Conservation (phyloP, 495 filamentous ascomycete species). For the Viridothelium virens region DNA sequence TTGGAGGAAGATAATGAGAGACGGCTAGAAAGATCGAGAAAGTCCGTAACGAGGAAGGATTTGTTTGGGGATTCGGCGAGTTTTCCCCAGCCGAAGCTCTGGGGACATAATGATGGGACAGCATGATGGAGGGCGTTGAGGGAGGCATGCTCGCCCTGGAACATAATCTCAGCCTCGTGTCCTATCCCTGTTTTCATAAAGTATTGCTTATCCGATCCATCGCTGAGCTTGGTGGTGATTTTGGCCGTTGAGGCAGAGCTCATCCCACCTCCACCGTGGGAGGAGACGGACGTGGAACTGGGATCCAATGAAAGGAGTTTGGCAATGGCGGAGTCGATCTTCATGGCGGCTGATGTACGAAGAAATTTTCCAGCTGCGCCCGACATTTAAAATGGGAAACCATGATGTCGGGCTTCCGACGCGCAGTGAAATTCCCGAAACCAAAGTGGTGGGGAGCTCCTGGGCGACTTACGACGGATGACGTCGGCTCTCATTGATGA, state of each 20-base stretch:
- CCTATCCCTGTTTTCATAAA: conserved; percentile 77
- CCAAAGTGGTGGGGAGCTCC: background rate
- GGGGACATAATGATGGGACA: conserved; percentile 67
- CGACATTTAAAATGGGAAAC: background rate
- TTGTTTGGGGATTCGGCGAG: conserved; percentile 44
- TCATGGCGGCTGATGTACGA: conserved; percentile 26
- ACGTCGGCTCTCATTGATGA: background rate
- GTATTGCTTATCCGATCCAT: conserved; percentile 52
- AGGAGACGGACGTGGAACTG: conserved; percentile 45
- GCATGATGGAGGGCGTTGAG: conserved; percentile 68
- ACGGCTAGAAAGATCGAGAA: conserved; percentile 54
- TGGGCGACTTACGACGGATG: background rate
- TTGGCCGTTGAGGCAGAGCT: conserved; percentile 56
- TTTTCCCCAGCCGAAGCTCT: conserved; percentile 60
- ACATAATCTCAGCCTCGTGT: conserved; percentile 63
- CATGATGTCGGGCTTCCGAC: background rate
- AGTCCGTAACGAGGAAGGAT: conserved; percentile 74
- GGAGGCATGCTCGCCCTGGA: conserved; percentile 70
- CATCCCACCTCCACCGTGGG: conserved; percentile 66
- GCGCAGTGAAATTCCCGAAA: background rate
- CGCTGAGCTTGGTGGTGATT: conserved; percentile 47
- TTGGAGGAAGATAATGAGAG: conserved; percentile 16
- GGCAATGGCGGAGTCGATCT: conserved; percentile 37
- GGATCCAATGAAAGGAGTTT: conserved; percentile 58
- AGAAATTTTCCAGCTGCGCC: background rate